These are phyloP conservation scores for Blepharisma stoltei DNA, from an alignment of 73 alveolate species.

Conservation along the genomic window DNA sequence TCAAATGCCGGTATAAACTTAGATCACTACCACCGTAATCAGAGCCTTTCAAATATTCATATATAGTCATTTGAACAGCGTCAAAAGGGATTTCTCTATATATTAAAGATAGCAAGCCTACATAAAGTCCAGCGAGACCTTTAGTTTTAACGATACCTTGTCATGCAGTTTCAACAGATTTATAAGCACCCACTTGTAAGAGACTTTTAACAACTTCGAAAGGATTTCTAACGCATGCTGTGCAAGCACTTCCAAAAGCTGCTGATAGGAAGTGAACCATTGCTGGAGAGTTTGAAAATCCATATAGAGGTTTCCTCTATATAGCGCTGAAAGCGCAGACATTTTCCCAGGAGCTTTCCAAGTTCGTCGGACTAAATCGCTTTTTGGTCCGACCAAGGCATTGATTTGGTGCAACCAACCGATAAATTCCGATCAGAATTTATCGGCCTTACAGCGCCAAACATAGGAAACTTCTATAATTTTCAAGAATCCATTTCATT, in stretches of 20 bases:
- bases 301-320: too few species aligned
- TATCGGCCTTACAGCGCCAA: too few species aligned
- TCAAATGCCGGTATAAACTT: not conserved
- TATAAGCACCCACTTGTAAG: constrained; percentile 50
- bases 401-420: too few species aligned
- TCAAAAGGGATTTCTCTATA: constrained; percentile 66
- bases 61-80: constrained; percentile 57
- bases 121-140: constrained; percentile 56
- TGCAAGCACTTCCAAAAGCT: constrained; percentile 47
- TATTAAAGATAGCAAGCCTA: constrained; percentile 48
- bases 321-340: too few species aligned
- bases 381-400: too few species aligned
- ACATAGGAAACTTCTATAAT: too few species aligned
- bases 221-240: constrained; percentile 63
- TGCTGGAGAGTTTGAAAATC: not conserved
- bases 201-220: constrained; percentile 64
- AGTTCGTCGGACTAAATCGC: too few species aligned
- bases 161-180: constrained; percentile 32
- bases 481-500: constrained; percentile 35
- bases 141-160: constrained; percentile 32
- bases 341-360: too few species aligned
- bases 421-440: too few species aligned
- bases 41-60: constrained; percentile 33
- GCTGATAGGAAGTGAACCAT: constrained; percentile 41
- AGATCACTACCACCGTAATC: constrained; percentile 6